Percentiles rank a stretch among this genome's conserved stretches.
Conservation (phyloP, 2,329 filamentous ascomycete species). For the Mariannaea sp. region DNA sequence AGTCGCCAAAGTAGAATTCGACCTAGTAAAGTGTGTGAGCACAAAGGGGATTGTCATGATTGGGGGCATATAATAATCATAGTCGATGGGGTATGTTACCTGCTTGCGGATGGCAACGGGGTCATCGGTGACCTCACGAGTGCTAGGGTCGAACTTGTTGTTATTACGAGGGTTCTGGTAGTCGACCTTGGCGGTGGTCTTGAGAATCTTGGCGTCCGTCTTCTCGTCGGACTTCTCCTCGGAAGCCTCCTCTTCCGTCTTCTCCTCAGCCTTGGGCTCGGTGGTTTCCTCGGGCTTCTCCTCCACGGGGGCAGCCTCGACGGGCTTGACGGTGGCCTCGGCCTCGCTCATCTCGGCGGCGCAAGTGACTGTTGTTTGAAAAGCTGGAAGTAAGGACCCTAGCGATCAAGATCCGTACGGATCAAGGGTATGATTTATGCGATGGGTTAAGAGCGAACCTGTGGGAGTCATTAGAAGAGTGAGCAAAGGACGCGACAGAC, state of each 20-base stretch:
- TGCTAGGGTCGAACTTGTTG: slow-evolving; percentile 72
- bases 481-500: slow-evolving; percentile 33
- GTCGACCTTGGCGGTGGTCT: slow-evolving; percentile 50
- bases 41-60: too few species aligned
- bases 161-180: slow-evolving; percentile 56
- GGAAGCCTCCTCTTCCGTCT: slow-evolving; percentile 32
- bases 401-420: slow-evolving; percentile 8
- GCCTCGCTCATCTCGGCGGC: slow-evolving; percentile 46
- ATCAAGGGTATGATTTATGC: slow-evolving; percentile 4
- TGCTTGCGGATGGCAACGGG: slow-evolving; percentile 82
- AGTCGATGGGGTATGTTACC: slow-evolving; percentile 49
- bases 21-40: slow-evolving; percentile 69
- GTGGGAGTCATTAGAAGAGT: slow-evolving; percentile 22
- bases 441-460: slow-evolving; percentile 15
- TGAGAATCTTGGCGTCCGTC: slow-evolving; percentile 45
- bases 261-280: slow-evolving; percentile 36
- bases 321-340: slow-evolving; percentile 47
- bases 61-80: neutral
- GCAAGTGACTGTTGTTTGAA: slow-evolving; percentile 12
- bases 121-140: slow-evolving; percentile 73
- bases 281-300: slow-evolving; percentile 37
- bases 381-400: slow-evolving; percentile 18
- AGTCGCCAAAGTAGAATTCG: slow-evolving; percentile 95
- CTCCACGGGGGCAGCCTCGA: slow-evolving; percentile 41
- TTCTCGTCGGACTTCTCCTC: slow-evolving; percentile 32